Conservation (phyloP, 345 rosid species). For the Brassica incana region DNA sequence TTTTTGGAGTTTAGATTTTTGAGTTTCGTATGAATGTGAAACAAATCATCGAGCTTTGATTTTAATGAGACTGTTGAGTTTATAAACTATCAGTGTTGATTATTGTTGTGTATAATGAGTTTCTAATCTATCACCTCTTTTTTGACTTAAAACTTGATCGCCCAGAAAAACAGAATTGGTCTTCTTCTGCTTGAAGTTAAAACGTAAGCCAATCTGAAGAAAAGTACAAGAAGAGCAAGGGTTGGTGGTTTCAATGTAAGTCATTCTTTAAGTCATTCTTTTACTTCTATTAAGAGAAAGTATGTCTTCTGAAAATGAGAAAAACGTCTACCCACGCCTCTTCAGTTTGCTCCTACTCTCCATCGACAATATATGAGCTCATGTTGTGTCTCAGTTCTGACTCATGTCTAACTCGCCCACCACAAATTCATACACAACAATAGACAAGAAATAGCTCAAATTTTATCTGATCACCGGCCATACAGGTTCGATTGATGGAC, state of each 20-base stretch:
- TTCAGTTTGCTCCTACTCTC: too few species aligned
- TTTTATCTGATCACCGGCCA: not conserved
- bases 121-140: not conserved
- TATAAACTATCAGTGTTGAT: not conserved
- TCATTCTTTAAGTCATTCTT: not conserved
- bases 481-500: not conserved
- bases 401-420: not conserved
- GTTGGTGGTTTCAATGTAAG: not conserved
- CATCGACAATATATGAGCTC: not conserved
- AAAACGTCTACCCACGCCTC: too few species aligned
- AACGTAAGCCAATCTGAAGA: not conserved
- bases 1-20: not conserved
- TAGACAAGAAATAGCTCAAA: not conserved
- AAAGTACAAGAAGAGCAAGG: not conserved
- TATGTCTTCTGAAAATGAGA: not conserved
- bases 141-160: not conserved
- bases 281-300: not conserved
- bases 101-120: not conserved
- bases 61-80: not conserved
- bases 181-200: not conserved
- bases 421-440: not conserved
- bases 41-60: not conserved
- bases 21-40: not conserved
- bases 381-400: not conserved
- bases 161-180: not conserved